Percentiles rank a stretch among this genome's conserved stretches.
These are phyloP conservation scores for Ascochyta viciae-villosae DNA, from an alignment of 2,329 filamentous ascomycete species.

Conservation along the genomic window DNA sequence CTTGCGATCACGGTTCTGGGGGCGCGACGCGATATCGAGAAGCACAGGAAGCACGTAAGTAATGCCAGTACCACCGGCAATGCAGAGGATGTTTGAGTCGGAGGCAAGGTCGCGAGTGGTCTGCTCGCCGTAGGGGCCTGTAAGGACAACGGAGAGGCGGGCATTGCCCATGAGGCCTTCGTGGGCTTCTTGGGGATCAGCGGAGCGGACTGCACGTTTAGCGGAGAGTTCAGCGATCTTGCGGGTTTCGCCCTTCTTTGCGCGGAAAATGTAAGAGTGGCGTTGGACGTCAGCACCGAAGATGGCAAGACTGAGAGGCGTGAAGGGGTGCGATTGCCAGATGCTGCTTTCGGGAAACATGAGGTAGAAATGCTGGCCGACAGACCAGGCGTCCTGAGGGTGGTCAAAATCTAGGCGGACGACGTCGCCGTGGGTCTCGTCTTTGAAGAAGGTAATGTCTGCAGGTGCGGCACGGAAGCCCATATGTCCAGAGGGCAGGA, in stretches of 20 bases:
- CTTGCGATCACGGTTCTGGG: conserved; percentile 33
- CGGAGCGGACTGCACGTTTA: conserved; percentile 30
- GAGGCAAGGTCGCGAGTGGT: conserved; percentile 31
- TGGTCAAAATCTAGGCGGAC: conserved; percentile 72
- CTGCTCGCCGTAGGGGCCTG: conserved; percentile 45
- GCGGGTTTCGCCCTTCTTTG: conserved; percentile 43
- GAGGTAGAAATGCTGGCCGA: conserved; percentile 76
- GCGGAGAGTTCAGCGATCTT: conserved; percentile 43
- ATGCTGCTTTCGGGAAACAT: conserved; percentile 71
- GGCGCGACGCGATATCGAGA: conserved; percentile 34
- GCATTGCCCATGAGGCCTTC: conserved; percentile 33
- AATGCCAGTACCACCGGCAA: conserved; percentile 49
- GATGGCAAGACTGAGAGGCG: conserved; percentile 45
- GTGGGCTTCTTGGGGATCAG: conserved; percentile 30
- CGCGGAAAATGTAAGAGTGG: conserved; percentile 48
- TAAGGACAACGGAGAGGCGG: conserved; percentile 42
- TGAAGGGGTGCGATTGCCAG: conserved; percentile 76
- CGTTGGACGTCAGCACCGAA: conserved; percentile 33
- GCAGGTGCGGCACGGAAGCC: conserved; percentile 38
- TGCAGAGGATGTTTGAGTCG: conserved; percentile 43
- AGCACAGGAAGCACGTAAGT: conserved; percentile 48
- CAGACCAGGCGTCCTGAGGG: conserved; percentile 65
- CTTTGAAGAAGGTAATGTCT: conserved; percentile 39
- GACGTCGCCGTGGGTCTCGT: conserved; percentile 57
- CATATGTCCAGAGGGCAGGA: conserved; percentile 40